Evolutionary conservation across 164 flowering plant species (phyloP), one percentile per base, ranked within the genome.

Genomic region (Magnolia changhungtana): DNA sequence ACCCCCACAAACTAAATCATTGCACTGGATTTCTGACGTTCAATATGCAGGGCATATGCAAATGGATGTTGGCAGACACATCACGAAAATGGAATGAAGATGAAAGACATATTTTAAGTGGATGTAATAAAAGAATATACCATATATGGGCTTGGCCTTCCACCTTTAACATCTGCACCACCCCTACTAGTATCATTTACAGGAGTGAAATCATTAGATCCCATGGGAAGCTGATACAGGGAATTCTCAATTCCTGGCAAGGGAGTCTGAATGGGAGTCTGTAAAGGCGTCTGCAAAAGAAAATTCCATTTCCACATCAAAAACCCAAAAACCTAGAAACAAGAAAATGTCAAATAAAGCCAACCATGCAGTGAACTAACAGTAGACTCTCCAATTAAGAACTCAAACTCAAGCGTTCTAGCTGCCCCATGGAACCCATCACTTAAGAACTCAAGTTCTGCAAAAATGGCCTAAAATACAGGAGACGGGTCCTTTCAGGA

Each of bases 101-200:
- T 10, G 37, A 8, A 37, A 45, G 9, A 45, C 71, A 3, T 19
- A 55, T 2, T 55, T 69, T 49, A 76, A 50, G 11, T 4, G 19
- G 5, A 20, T 8, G 29, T 4, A 37, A 55, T 31, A 67, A 67
- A 10, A 50, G 14, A 58, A 50, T 51, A 75, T 86, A 92, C 98
- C 98, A 93, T 90, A 80, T 83, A 92, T 1, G 90, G 88, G 79
- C 91, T 91, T 67, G 98, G 95, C 73, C 97, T 87, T 76, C 91
- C 97, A 83, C 80, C 74, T 79, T 85, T 92, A 67, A 73, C 73
- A 45, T 92, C 97, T 61, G 84, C 65, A 68, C 59, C 83, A 59
- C 87, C 82, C 45, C 83, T 85, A 81, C 74, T 37, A 37, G 45
- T 68, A 21, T 90, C 90, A 72, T 78, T 84, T 27, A 72, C 74